Evolutionary conservation across 1,284 basidiomycete species (phyloP), one percentile per base, ranked within the genome.

Genomic region (Lentinus polychrous): DNA sequence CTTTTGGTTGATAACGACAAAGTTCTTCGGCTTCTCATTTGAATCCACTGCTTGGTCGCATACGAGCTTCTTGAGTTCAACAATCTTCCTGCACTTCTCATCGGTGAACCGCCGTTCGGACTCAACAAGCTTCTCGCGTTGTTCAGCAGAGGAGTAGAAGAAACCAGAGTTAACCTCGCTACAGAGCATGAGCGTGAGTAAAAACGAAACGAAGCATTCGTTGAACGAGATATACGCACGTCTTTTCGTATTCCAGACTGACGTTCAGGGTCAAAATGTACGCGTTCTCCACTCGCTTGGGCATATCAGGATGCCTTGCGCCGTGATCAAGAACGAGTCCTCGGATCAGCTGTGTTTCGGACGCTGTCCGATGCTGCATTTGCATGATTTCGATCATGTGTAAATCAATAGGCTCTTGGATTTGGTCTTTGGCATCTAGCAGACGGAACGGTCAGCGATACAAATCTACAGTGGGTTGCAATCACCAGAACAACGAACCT

Each of bases 381-480:
- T 99, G 99, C 95, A 99, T 99, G 60, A 99, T 86, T 70, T 99
- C 96, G 49, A 99, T 78, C 96, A 99, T 99, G 73, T 99, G 95
- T 54, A 99, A 73, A 72, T 99, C 96, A 64, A 99, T 96, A 41
- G 94, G 94, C 60, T 92, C 83, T 48, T 77, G 76, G 73, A 79
- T 86, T 59, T 84, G 79, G 57, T 83, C 81, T 55, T 75, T 68
- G 15, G 75, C 67, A 52, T 77, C 81, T 86, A 52, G n/a, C n/a
- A n/a, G n/a, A n/a, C n/a, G n/a, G n/a, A n/a, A n/a, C n/a, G n/a
- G 10, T 10, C 10, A 34, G 10, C 8, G 10, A 34, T 34, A 34
- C 33, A 34, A 34, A 10, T n/a, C 8, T 15, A 6, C 14, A 37
- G 20, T 8, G 38, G 36, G 17, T 53, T 59, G 58, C 60, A 54